phyloP scores from a whole-genome alignment of 148 eudicot genomes.

The Camellia granthamiana region DNA sequence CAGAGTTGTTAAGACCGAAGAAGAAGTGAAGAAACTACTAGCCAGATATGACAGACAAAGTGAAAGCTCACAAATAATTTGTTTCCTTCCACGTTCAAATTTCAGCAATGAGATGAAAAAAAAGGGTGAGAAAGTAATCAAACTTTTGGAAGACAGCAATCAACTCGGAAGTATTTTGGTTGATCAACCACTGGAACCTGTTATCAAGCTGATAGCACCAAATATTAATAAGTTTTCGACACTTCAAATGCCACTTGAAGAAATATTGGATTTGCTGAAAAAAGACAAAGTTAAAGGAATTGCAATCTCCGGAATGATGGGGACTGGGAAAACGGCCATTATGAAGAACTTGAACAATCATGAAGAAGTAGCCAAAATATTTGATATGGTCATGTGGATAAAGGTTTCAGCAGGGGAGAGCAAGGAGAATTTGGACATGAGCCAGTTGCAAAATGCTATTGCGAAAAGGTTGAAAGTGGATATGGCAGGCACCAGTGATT shows the following conservation, averaged over 20 bases:
- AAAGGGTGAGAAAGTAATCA: too few relatives aligned
- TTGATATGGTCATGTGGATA: conserved; percentile 19
- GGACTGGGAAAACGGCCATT: conserved; percentile 21
- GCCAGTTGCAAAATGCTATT: conserved; percentile 7
- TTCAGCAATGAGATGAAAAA: too few relatives aligned
- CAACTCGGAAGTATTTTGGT: too few relatives aligned
- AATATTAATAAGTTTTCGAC: background rate
- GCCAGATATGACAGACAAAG: too few relatives aligned
- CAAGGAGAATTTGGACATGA: conserved; percentile 8
- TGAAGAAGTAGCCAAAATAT: conserved; percentile 12
- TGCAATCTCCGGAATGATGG: conserved; percentile 8
- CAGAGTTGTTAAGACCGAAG: too few relatives aligned
- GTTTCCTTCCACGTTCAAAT: too few relatives aligned
- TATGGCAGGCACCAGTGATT: background rate
- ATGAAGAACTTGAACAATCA: conserved; percentile 21
- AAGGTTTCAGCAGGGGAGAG: conserved; percentile 15
- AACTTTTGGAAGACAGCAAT: too few relatives aligned
- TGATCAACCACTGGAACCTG: too few relatives aligned
- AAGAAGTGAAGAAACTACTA: too few relatives aligned
- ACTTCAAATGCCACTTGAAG: background rate
- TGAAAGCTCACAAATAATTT: too few relatives aligned
- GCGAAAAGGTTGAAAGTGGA: conserved; percentile 1
- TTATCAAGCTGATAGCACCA: background rate
- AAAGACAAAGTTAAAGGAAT: conserved; percentile 10
- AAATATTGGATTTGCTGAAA: background rate